Evolutionary conservation across 2,329 filamentous ascomycete species (phyloP).

Genomic region (Helotiales sp.): DNA sequence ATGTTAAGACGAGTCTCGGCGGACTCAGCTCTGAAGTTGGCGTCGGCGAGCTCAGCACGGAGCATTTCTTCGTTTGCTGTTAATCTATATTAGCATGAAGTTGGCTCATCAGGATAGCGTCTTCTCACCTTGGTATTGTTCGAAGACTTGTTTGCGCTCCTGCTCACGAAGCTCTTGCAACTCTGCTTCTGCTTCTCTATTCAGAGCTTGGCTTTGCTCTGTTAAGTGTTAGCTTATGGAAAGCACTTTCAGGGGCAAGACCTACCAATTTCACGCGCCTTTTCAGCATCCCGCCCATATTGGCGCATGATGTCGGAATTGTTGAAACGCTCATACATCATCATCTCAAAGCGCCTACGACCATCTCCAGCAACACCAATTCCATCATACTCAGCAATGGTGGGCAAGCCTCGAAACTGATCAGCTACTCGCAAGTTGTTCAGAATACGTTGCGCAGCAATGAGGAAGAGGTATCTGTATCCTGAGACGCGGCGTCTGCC

Average conservation of each 20-base stretch:
- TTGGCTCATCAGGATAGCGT: background rate
- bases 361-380: background rate
- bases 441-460: constrained; percentile 2
- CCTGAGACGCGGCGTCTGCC: background rate
- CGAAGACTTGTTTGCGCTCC: background rate
- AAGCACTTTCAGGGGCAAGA: background rate
- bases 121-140: background rate
- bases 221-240: background rate
- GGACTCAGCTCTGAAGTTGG: background rate
- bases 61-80: background rate
- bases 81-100: background rate
- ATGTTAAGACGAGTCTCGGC: background rate
- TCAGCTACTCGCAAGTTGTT: background rate
- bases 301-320: background rate
- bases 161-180: background rate
- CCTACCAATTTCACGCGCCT: background rate
- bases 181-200: background rate
- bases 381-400: background rate
- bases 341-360: background rate
- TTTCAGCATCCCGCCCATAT: background rate
- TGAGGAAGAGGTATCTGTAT: background rate
- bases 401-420: background rate
- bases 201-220: background rate
- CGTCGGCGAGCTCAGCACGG: background rate
- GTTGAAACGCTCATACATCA: background rate